Base-by-base conservation (phyloP, 768 basidiomycete genomes). In the Wakefieldia striispora region DNA sequence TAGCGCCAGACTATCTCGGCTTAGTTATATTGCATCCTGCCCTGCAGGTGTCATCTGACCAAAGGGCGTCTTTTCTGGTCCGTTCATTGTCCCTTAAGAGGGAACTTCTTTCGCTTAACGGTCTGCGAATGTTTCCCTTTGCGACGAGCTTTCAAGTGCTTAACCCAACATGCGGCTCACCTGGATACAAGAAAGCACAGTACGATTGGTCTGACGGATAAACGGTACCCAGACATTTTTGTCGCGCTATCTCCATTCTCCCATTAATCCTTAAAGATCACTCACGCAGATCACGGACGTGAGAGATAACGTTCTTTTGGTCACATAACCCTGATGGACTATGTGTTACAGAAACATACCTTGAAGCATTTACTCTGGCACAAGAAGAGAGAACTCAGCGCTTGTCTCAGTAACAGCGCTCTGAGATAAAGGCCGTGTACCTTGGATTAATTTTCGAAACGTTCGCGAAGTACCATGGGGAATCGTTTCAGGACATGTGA, bases 51-150 rank as follows among this genome's bases (percentile, higher is more conserved):
- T 35, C 43, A 17, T 4, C 47, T 23, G 49, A 40, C 40, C 38
- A 49, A n/a, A 36, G 43, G 6, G 33, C 14, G 40, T 40, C 33
- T 57, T n/a, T n/a, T n/a, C n/a, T n/a, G n/a, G n/a, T n/a, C n/a
- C n/a, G 31, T n/a, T 45, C 4, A 4, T 17, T 21, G 4, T n/a
- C 5, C 35, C 13, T 12, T 21, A 24, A 57, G 24, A 40, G 36
- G 7, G 23, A n/a, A 6, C 39, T 50, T 53, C 38, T 36, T 40
- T 56, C 40, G 39, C 53, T 45, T 56, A 38, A 14, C n/a, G 41
- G 16, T 44, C 29, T 44, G 41, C 8, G 37, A 55, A 40, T 10
- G n/a, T 20, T 41, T 43, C 26, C 36, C 17, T 13, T 31, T 4
- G 14, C 12, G 19, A 20, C 17, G 11, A 3, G 10, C 3, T 21